Conservation (phyloP, 1,284 basidiomycete genomes). For the Ustilago hordei region DNA sequence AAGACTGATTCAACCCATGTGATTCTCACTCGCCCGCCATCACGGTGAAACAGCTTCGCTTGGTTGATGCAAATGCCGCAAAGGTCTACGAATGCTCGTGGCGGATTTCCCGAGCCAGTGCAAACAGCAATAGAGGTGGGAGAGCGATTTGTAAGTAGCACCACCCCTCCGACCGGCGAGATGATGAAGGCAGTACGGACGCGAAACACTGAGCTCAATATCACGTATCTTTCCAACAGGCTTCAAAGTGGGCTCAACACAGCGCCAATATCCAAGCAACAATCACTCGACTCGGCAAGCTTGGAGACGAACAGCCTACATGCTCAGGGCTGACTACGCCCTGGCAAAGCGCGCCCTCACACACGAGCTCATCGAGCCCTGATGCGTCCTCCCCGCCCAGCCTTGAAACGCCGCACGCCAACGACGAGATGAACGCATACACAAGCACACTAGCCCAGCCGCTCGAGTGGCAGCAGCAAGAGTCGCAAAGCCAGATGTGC, state of each 20-base stretch:
- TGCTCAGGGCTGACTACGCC: conserved; percentile 18
- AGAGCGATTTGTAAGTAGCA: conserved; percentile 21
- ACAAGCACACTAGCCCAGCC: neutral
- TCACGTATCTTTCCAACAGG: conserved; percentile 6
- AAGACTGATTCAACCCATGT: neutral
- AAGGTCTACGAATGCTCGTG: conserved; percentile 1
- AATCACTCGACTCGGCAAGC: conserved; percentile 5
- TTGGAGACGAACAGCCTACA: conserved; percentile 1
- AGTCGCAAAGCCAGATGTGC: neutral
- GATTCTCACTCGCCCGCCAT: no score
- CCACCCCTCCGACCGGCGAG: no score
- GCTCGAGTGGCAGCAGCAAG: neutral
- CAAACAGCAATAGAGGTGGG: conserved; percentile 21
- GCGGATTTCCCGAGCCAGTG: conserved; percentile 5
- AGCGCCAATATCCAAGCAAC: conserved; percentile 8
- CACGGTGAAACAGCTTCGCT: conserved; percentile 15
- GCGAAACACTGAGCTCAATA: neutral
- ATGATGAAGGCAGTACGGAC: neutral
- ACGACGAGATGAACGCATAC: conserved; percentile 3
- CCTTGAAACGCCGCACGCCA: conserved; percentile 1
- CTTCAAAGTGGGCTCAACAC: conserved; percentile 17
- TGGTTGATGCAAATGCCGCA: conserved; percentile 20
- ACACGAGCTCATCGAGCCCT: conserved; percentile 15
- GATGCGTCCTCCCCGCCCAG: neutral
- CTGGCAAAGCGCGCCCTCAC: conserved; percentile 11